Evolutionary conservation across 2,329 filamentous ascomycete species (phyloP).

Genomic region (Colletotrichum chrysophilum): DNA sequence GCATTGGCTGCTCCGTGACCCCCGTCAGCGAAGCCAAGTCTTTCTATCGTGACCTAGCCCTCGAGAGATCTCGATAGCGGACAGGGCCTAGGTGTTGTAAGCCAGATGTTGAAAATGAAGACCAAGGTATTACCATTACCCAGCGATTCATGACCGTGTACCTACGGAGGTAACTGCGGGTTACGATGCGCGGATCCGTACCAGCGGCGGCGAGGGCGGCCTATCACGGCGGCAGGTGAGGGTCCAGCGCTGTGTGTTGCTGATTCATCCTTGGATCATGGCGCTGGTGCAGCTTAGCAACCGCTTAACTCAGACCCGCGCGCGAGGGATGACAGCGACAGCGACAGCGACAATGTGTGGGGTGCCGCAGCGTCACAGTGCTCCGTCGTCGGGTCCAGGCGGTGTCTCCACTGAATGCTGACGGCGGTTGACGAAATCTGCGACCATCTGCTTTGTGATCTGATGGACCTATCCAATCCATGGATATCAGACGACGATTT

Average conservation of each 20-base stretch:
- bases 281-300: conserved; percentile 9
- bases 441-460: neutral
- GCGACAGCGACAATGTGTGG: neutral
- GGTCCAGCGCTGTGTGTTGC: conserved; percentile 5
- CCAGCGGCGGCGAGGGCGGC: neutral
- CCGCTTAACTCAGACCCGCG: conserved; percentile 10
- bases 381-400: neutral
- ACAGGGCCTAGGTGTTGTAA: neutral
- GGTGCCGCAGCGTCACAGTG: neutral
- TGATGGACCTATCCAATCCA: neutral
- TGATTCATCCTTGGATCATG: conserved; percentile 14
- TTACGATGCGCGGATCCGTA: neutral
- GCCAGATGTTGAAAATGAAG: neutral
- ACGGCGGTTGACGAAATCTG: neutral
- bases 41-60: neutral
- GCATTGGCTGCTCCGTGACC: neutral
- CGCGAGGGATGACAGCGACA: neutral
- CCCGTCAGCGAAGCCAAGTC: neutral
- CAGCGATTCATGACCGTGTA: neutral
- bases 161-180: neutral
- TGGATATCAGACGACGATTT: neutral
- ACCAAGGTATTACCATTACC: neutral
- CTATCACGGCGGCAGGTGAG: neutral
- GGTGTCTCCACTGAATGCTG: neutral
- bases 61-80: neutral